Evolutionary conservation across 805 yeast genomes (phyloP), one percentile per base, ranked within the genome.

Genomic region (Clavispora carvajalis): DNA sequence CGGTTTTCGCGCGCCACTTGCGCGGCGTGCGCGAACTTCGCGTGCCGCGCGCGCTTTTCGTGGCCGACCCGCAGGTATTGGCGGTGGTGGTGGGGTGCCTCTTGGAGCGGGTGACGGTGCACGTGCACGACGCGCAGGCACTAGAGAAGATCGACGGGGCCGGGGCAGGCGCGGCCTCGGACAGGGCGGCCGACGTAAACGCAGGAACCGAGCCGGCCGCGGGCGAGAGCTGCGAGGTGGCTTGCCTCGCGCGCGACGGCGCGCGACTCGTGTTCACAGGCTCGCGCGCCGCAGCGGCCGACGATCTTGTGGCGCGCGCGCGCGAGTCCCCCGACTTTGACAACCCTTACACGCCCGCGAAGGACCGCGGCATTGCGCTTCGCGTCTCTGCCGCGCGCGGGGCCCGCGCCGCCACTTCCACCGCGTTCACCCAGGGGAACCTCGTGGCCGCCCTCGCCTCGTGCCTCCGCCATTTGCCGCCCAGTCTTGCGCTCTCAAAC

Each of bases 361-460:
- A 65, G 40, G 73, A 68, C 46, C 59, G 58, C 33, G 73, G 73
- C 2, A 58, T 63, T 5, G 65, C 69, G 2, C 35, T 68, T 11
- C 52, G 49, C 28, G 38, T 64, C 5, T 50, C 59, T 5, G 40
- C 47, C 5, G 50, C 52, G 25, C 37, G 47, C 12, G 48, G 48
- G 26, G 43, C 45, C 28, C 44, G 39, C 28, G 50, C 53, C 11
- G 6, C 41, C n/a, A 43, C 53, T 1, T 39, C 52, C 23, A 45
- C 52, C 4, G 52, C 45, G 10, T 78, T 72, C 49, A 70, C 77
- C 4, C 82, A 78, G 41, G 62, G 71, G 42, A 75, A 76, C 46
- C 55, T 79, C 30, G 73, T 77, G 4, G 72, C 81, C 46, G 67
- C 79, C 6, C 59, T 74, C 24, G 77, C 85, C 2, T 67, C 83